Percentiles rank a stretch among this genome's conserved stretches.
These are phyloP conservation scores for Melanopsichium pennsylvanicum DNA, from an alignment of 1,284 basidiomycete genomes.

Conservation along the genomic window DNA sequence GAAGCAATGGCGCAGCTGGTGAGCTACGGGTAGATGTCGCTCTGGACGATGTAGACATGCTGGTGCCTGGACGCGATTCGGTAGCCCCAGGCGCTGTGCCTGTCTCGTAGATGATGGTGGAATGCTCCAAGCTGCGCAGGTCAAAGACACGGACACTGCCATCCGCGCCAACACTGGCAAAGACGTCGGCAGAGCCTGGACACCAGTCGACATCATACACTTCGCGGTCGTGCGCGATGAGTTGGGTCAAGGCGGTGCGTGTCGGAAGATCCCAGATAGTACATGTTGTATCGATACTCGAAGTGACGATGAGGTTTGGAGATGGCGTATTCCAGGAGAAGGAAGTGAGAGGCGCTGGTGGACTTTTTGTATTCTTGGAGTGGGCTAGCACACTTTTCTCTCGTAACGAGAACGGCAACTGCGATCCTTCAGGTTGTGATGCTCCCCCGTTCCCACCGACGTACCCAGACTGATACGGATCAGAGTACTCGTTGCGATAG, in stretches of 20 bases:
- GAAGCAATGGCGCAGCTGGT: conserved; percentile 55
- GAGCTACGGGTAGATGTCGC: conserved; percentile 33
- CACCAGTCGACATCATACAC: conserved; percentile 98
- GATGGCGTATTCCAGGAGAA: conserved; percentile 65
- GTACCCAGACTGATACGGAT: conserved; percentile 44
- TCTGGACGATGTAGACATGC: conserved; percentile 38
- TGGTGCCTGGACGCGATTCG: conserved; percentile 48
- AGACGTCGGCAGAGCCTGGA: conserved; percentile 96
- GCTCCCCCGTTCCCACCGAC: conserved; percentile 36
- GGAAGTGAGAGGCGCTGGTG: conserved; percentile 64
- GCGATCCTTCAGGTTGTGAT: conserved; percentile 12
- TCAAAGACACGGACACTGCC: conserved; percentile 96
- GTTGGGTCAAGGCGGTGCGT: conserved; percentile 90
- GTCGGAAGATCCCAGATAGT: conserved; percentile 89
- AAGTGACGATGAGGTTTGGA: conserved; percentile 65
- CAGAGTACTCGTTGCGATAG: conserved; percentile 48
- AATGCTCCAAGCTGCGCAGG: conserved; percentile 92
- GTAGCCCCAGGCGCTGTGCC: conserved; percentile 41
- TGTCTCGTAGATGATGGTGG: conserved; percentile 93
- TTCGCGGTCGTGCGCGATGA: conserved; percentile 90
- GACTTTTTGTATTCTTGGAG: conserved; percentile 58
- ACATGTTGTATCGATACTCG: conserved; percentile 72
- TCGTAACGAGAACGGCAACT: conserved; percentile 49
- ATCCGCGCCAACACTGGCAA: conserved; percentile 97
- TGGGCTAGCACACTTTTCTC: conserved; percentile 64